phyloP scores from a whole-genome alignment of 441 rosid genomes.

The Rhodomyrtus psidioides region DNA sequence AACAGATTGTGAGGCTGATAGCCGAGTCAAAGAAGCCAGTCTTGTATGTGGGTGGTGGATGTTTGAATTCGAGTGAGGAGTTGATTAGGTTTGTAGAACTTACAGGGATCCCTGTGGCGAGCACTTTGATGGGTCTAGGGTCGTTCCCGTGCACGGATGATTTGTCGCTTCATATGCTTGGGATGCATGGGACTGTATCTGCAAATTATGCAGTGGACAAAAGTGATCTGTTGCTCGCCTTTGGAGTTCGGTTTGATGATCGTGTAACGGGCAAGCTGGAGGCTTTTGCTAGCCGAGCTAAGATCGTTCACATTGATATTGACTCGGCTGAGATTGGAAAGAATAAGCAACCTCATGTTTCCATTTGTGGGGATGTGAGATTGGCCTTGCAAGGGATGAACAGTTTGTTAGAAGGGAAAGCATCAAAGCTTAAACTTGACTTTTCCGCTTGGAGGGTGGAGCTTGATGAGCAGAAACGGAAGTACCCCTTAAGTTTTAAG shows the following conservation, averaged over 20 bases:
- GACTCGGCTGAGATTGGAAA: constrained; percentile 95
- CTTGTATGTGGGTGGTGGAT: constrained; percentile 94
- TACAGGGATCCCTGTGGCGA: constrained; percentile 88
- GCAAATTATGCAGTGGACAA: constrained; percentile 88
- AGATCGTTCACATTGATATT: constrained; percentile 91
- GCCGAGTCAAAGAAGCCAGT: constrained; percentile 79
- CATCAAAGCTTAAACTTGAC: constrained; percentile 34
- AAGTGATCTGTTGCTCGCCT: constrained; percentile 75
- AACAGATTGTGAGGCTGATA: constrained; percentile 74
- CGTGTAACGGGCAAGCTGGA: constrained; percentile 93
- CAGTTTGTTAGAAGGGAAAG: constrained; percentile 41
- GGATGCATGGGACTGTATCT: constrained; percentile 97
- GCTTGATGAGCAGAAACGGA: constrained; percentile 54
- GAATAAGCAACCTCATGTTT: constrained; percentile 90
- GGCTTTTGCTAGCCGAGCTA: constrained; percentile 88
- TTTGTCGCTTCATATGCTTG: constrained; percentile 80
- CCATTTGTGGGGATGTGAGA: constrained; percentile 80
- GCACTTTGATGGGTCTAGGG: constrained; percentile 97
- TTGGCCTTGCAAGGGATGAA: constrained; percentile 73
- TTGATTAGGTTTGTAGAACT: constrained; percentile 68
- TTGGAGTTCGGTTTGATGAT: constrained; percentile 95
- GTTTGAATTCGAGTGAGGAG: constrained; percentile 85
- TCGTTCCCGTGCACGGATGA: constrained; percentile 52
- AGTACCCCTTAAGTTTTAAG: constrained; percentile 59
- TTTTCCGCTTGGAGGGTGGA: constrained; percentile 68